Conservation (phyloP, 176 grass and related monocot species). For the Bromus sterilis region DNA sequence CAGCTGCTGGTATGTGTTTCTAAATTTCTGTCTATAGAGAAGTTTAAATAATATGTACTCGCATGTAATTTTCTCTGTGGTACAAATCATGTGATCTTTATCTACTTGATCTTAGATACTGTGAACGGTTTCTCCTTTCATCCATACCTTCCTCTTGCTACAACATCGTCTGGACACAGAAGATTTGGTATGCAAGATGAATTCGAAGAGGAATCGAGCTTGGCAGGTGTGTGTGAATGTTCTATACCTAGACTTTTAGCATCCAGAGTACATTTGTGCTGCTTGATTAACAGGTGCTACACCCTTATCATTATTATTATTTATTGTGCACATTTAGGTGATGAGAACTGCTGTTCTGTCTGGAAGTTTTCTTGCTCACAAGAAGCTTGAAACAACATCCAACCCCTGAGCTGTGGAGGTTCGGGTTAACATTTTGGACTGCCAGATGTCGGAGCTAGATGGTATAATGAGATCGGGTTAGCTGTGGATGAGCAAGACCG, state of each 20-base stretch:
- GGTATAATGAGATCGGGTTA: background rate
- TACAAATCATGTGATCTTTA: background rate
- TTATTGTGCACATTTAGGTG: slow-evolving; percentile 29
- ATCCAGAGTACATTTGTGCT: background rate
- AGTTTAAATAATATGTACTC: background rate
- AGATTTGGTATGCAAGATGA: slow-evolving; percentile 61
- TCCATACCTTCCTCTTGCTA: slow-evolving; percentile 71
- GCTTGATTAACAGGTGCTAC: background rate
- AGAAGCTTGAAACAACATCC: slow-evolving; percentile 23
- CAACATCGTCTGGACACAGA: slow-evolving; percentile 83
- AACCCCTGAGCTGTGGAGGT: background rate
- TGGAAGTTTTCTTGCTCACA: slow-evolving; percentile 62
- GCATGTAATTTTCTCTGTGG: background rate
- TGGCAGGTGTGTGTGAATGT: slow-evolving; percentile 38
- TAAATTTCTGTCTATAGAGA: background rate
- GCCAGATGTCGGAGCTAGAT: background rate
- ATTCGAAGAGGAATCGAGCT: slow-evolving; percentile 41
- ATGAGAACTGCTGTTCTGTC: slow-evolving; percentile 77
- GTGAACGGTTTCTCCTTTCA: slow-evolving; percentile 77
- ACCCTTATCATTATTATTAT: background rate
- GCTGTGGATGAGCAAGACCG: background rate
- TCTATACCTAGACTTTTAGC: background rate
- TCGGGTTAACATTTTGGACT: background rate
- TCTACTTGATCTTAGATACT: slow-evolving; percentile 60
- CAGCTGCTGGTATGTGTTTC: slow-evolving; percentile 68